Base-by-base conservation (phyloP, 805 yeast genomes). In the Ogataea saltuana region DNA sequence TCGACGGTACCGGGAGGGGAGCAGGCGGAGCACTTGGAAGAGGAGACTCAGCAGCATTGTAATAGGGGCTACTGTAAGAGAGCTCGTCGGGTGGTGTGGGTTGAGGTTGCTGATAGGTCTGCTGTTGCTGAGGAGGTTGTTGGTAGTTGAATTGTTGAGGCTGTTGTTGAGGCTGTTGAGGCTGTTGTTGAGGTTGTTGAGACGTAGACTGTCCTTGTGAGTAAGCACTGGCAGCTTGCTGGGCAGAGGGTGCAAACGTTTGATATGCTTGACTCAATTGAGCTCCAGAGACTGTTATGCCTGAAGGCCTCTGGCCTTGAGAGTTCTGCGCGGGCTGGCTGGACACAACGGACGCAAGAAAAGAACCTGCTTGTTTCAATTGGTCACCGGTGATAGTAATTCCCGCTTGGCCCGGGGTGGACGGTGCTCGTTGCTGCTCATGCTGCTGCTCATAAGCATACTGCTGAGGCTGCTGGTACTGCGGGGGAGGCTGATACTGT, bases 361-460 rank as follows among this genome's bases (percentile, higher is more conserved):
- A 32, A 8, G 50, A 43, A 3, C 53, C 55, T 5, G 53, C 53
- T 18, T 51, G 55, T 20, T 38, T 41, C 20, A 51, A 17, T 34
- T 51, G 55, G 31, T 36, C 26, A 1, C 40, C 40, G 15, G 53
- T 28, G 8, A 51, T 44, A 7, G 49, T 42, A 19, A 48, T 35
- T 12, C 28, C 33, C 19, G 23, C 29, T 22, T 30, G 37, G 21
- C 26, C 17, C 16, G 32, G 22, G 19, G 49, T 58, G 35, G 54
- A 56, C 22, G 17, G n/a, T 23, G 19, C 11, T 23, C 42, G 26
- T 28, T 42, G 27, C 38, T 34, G 25, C 30, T 6, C 25, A 28
- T 45, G n/a, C 41, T 41, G 53, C 21, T 42, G 46, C 13, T 15
- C 17, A 13, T 37, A 7, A 26, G 35, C 33, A 27, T 22, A 35